Percentiles rank a stretch among this genome's conserved stretches.
These are phyloP conservation scores for Coelastrella sp. DNA, from an alignment of 139 green algal genomes.

Conservation along the genomic window DNA sequence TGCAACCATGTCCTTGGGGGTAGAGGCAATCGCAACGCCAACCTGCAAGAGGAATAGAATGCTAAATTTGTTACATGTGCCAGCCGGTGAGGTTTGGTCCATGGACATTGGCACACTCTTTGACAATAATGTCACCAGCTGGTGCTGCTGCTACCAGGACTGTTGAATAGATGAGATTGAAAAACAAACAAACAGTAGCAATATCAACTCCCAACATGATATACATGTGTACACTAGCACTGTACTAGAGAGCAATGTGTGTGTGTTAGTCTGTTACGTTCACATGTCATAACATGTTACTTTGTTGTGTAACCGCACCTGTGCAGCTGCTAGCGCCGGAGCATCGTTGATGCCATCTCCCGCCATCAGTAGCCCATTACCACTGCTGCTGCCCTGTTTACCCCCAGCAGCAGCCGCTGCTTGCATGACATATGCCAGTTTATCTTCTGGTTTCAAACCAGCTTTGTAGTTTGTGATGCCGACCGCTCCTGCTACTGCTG, in stretches of 20 bases:
- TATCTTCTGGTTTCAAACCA: conserved; percentile 83
- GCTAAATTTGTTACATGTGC: too few relatives aligned
- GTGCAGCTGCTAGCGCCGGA: conserved; percentile 77
- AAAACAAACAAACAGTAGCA: too few relatives aligned
- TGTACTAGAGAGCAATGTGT: too few relatives aligned
- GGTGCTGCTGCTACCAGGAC: too few relatives aligned
- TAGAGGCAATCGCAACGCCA: conserved; percentile 77
- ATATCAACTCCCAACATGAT: too few relatives aligned
- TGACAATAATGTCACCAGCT: too few relatives aligned
- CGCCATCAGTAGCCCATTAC: conserved; percentile 82
- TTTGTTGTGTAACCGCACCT: conserved; percentile 43
- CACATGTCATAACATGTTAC: not conserved
- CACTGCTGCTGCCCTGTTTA: not conserved
- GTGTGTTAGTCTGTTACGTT: too few relatives aligned
- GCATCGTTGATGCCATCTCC: conserved; percentile 88
- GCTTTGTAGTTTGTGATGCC: conserved; percentile 72
- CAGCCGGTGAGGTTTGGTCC: too few relatives aligned
- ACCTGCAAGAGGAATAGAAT: conserved; percentile 45
- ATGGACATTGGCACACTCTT: too few relatives aligned
- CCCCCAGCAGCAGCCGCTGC: conserved; percentile 27
- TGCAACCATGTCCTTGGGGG: conserved; percentile 79
- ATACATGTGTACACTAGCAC: too few relatives aligned
- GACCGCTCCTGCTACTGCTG: conserved; percentile 68
- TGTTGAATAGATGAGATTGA: too few relatives aligned
- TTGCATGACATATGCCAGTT: conserved; percentile 66